Percentiles rank a stretch among this genome's conserved stretches.
Conservation (phyloP, 2,329 filamentous ascomycete species). For the Meredithiella fracta region DNA sequence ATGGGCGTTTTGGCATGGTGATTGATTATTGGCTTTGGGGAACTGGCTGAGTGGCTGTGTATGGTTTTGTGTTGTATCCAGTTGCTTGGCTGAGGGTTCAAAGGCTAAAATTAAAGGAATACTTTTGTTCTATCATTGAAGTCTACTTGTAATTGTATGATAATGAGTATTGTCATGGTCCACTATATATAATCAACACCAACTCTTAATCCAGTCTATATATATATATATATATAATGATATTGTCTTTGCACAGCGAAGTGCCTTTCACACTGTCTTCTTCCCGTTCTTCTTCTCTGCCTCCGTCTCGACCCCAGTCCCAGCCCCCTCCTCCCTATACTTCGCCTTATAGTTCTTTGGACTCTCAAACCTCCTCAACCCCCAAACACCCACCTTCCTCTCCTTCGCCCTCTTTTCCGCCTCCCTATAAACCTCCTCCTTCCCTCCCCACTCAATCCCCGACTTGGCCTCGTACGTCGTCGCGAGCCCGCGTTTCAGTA, state of each 20-base stretch:
- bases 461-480: constrained; percentile 88
- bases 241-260: background rate
- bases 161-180: too few relatives aligned
- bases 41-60: too few relatives aligned
- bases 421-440: constrained; percentile 45
- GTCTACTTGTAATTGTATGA: background rate
- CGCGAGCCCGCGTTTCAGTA: constrained; percentile 71
- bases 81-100: too few relatives aligned
- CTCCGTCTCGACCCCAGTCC: background rate
- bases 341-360: constrained; percentile 70
- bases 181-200: too few relatives aligned
- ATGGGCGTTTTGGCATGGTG: too few relatives aligned
- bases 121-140: background rate
- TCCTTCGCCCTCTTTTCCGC: constrained; percentile 51
- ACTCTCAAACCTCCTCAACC: constrained; percentile 54
- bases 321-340: constrained; percentile 6
- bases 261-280: background rate
- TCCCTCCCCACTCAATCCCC: constrained; percentile 73
- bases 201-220: too few relatives aligned
- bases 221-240: too few relatives aligned
- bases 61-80: too few relatives aligned
- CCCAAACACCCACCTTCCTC: constrained; percentile 60
- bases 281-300: background rate
- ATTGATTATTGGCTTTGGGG: too few relatives aligned
- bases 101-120: background rate